phyloP scores from a whole-genome alignment of 1,139 yeast species.

The Pichia sp. region DNA sequence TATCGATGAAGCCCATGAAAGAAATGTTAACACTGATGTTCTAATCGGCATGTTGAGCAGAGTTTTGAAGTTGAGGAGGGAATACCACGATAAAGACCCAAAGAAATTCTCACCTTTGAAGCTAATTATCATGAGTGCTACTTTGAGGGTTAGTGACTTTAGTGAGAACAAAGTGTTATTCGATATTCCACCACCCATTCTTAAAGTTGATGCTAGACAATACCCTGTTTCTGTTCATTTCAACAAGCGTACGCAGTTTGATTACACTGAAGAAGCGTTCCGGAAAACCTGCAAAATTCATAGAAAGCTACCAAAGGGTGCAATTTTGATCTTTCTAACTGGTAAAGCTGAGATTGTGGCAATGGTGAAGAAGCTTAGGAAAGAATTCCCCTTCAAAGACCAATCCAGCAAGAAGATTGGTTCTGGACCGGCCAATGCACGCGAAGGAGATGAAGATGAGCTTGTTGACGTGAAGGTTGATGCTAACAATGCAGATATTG shows the following conservation, averaged over 20 bases:
- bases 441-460: slow-evolving; percentile 28
- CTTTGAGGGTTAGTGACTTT: slow-evolving; percentile 87
- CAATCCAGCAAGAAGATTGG: slow-evolving; percentile 19
- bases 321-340: slow-evolving; percentile 83
- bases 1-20: slow-evolving; percentile 97
- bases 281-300: slow-evolving; percentile 85
- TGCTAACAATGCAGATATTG: slow-evolving; percentile 59
- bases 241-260: slow-evolving; percentile 66
- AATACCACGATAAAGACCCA: slow-evolving; percentile 43
- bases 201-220: slow-evolving; percentile 92
- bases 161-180: slow-evolving; percentile 73
- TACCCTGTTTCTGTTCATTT: slow-evolving; percentile 92
- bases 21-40: slow-evolving; percentile 93
- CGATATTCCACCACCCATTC: slow-evolving; percentile 75
- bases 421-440: too few relatives aligned
- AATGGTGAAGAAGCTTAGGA: slow-evolving; percentile 61
- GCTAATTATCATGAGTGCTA: slow-evolving; percentile 86
- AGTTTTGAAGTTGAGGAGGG: slow-evolving; percentile 67
- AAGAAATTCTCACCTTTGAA: slow-evolving; percentile 51
- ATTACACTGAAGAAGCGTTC: slow-evolving; percentile 83
- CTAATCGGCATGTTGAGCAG: slow-evolving; percentile 91
- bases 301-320: slow-evolving; percentile 83
- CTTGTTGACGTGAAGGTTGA: slow-evolving; percentile 43
- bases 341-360: slow-evolving; percentile 88
- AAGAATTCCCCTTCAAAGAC: slow-evolving; percentile 58